Evolutionary conservation across 2,329 filamentous ascomycete genomes (phyloP), one percentile per base, ranked within the genome.

Genomic region (Cercospora sp.): DNA sequence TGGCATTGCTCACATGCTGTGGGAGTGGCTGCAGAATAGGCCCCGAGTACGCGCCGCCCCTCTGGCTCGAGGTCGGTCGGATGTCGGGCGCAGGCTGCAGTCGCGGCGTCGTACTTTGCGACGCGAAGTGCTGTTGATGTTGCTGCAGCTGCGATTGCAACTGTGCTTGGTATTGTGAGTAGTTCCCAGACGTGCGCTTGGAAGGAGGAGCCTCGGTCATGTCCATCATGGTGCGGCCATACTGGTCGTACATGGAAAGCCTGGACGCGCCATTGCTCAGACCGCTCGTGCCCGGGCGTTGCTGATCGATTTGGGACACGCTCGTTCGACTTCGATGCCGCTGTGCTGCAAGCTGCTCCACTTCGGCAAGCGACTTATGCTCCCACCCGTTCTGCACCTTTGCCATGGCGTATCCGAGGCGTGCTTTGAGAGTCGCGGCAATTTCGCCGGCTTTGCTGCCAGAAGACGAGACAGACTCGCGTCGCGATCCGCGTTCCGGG

Each of bases 381-480:
- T 96, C 91, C 90, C 93, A 95, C 67, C 92, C 93, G 76, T 96
- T 89, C 77, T 93, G 92, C 48, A 97, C 91, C 80, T 97, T 97
- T 77, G 96, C 87, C 87, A 96, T 95, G 71, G 94, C 94, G 79
- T 97, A 97, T 6, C 93, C 92, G 30, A 98, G 85, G 74, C 93
- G 91, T 61, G 93, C 90, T 77, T 90, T 91, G 63, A 98, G 85
- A 76, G 94, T 91, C 64, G 89, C 87, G 48, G 92, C 93, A 84
- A 95, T 91, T 85, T 96, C 92, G 78, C 91, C 90, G 73, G 94
- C 91, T 72, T 89, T 90, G 75, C 87, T 91, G 60, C 87, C 85
- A 59, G 86, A 85, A 8, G 88, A 88, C 10, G 67, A 91, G 65
- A 88, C 85, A 77, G 92, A 94, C 58, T 88, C 88, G 70, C 89